Evolutionary conservation across 2,329 filamentous ascomycete genomes (phyloP).

Genomic region (Curvularia eragrostidis): DNA sequence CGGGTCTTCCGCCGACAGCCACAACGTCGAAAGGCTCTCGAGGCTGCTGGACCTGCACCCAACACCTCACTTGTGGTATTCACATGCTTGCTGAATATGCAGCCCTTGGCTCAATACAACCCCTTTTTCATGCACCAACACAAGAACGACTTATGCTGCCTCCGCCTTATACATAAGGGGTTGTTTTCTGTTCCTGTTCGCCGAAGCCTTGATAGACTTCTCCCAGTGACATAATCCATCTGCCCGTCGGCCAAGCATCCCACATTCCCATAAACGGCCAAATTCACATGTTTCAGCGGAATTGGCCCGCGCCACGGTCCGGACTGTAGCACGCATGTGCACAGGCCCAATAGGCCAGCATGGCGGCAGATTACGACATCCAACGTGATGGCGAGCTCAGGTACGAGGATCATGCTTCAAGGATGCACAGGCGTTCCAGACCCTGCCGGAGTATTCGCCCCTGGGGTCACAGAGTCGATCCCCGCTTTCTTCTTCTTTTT

Average conservation of each 20-base stretch:
- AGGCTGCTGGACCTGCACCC: conserved; percentile 3
- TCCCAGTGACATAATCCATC: conserved; percentile 1
- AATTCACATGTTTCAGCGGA: conserved; percentile 8
- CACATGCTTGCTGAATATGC: conserved; percentile 4
- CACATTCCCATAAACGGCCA: conserved; percentile 4
- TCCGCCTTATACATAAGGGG: not conserved
- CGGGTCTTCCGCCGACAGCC: not conserved
- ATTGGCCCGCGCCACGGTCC: conserved; percentile 8
- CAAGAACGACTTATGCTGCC: not conserved
- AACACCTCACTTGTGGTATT: not conserved
- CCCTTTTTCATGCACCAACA: not conserved
- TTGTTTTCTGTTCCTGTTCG: not conserved
- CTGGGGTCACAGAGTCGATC: conserved; percentile 45
- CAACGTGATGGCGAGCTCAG: not conserved
- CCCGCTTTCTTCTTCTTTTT: conserved; percentile 49
- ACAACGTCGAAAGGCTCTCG: not conserved
- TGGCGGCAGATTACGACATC: conserved; percentile 5
- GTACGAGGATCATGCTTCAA: conserved; percentile 21
- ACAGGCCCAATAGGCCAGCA: conserved; percentile 4
- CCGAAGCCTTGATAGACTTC: not conserved
- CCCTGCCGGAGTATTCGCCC: conserved; percentile 41
- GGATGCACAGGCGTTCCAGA: conserved; percentile 44
- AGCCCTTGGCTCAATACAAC: not conserved
- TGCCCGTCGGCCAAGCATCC: conserved; percentile 7
- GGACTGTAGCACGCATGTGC: conserved; percentile 15